Evolutionary conservation across 352 stramenopile species (phyloP).

Genomic region (Globisporangium megalacanthum): DNA sequence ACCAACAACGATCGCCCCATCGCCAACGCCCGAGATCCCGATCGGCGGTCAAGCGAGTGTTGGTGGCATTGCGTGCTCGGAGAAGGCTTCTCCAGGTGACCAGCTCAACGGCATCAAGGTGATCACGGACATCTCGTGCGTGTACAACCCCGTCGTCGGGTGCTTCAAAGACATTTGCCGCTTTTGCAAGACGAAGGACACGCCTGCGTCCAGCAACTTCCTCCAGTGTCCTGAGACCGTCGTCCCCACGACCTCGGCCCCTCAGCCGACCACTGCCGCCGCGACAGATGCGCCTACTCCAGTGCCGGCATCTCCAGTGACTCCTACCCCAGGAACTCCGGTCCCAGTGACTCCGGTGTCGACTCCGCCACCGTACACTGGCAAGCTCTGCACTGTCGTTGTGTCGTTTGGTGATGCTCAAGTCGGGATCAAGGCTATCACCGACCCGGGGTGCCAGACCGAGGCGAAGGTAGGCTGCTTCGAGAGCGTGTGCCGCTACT

Average conservation of each 20-base stretch:
- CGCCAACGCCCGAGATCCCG: slow-evolving; percentile 1
- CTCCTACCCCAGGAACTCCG: neutral
- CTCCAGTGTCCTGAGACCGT: neutral
- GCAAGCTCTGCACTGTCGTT: neutral
- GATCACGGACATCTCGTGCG: slow-evolving; percentile 8
- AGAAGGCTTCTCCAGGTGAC: slow-evolving; percentile 7
- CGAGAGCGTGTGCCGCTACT: slow-evolving; percentile 12
- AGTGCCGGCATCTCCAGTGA: neutral
- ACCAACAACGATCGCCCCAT: neutral
- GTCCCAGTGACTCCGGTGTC: neutral
- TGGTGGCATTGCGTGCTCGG: neutral
- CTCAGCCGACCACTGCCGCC: neutral
- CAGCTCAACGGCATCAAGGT: slow-evolving; percentile 19
- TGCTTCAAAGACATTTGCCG: slow-evolving; percentile 12
- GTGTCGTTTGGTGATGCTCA: slow-evolving; percentile 6
- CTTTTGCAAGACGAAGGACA: slow-evolving; percentile 13
- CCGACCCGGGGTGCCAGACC: slow-evolving; percentile 5
- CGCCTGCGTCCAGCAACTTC: slow-evolving; percentile 2
- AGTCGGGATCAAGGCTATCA: slow-evolving; percentile 12
- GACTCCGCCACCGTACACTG: neutral
- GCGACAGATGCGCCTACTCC: neutral
- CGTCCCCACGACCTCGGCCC: neutral
- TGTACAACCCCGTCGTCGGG: slow-evolving; percentile 2
- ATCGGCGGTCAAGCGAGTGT: neutral
- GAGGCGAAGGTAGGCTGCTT: slow-evolving; percentile 10